Evolutionary conservation across 169 alveolate genomes (phyloP), one percentile per base, ranked within the genome.

Genomic region (Cryptosporidium muris): DNA sequence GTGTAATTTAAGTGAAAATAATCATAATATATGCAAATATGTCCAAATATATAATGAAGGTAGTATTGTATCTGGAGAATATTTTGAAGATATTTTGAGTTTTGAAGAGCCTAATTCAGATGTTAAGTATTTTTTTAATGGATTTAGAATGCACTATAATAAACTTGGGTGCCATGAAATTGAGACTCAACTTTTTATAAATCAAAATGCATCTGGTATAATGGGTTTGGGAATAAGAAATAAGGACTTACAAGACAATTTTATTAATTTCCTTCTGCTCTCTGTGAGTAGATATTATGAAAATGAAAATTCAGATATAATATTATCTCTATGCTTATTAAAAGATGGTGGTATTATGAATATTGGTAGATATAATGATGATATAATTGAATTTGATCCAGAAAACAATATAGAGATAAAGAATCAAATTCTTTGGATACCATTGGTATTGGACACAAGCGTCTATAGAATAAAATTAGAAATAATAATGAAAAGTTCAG

Each of bases 121-220:
- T 0, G 36, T 40, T 40, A 67, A 68, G 40, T 40, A 12, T 42
- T 37, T 45, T 51, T 53, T 45, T 36, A 42, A 60, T 14, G 11
- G 36, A 12, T 25, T 42, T 40, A 37, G 43, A 34, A 43, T 88
- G 36, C 64, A 65, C 34, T 60, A 49, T 8, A 81, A 80, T 25
- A 56, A 52, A 38, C 65, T 90, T 5, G 93, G 93, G 3, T 90
- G 93, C 11, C 89, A 90, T 51, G 80, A 64, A 25, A 51, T 74
- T 40, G 93, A 90, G 40, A 90, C 93, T 36, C 74, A 89, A 14
- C 81, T 66, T n/a, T 66, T 90, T 25, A 56, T 80, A 3, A 53
- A 62, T 12, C 93, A 90, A 52, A 54, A 64, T 66, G 93, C 93
- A 34, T 51, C 82, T 38, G 93, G 93, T 40, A 82, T 90, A 40